Evolutionary conservation across 148 eudicot genomes (phyloP).

Genomic region (Cornus florida): DNA sequence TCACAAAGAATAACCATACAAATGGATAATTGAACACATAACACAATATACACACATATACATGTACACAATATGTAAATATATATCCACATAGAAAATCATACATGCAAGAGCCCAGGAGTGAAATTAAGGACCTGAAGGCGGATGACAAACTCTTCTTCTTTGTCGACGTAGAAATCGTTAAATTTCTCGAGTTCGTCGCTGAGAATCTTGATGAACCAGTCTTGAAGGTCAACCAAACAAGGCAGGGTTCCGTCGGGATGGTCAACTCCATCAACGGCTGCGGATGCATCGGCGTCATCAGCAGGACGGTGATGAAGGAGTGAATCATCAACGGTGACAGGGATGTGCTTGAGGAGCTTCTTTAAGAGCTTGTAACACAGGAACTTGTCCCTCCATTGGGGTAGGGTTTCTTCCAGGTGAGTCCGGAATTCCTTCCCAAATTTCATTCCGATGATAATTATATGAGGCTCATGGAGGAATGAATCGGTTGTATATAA

Average conservation of each 20-base stretch:
- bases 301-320: neutral
- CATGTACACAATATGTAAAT: no score
- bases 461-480: neutral
- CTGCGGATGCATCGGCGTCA: neutral
- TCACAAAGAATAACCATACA: neutral
- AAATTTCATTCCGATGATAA: conserved; percentile 60
- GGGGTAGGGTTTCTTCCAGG: conserved; percentile 79
- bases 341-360: conserved; percentile 62
- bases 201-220: conserved; percentile 79
- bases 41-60: no score
- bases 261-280: neutral
- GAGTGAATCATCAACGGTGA: conserved; percentile 9
- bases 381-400: conserved; percentile 84
- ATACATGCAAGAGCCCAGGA: neutral
- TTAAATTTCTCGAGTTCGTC: conserved; percentile 91
- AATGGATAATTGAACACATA: neutral
- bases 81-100: neutral
- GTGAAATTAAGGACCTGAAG: conserved; percentile 52
- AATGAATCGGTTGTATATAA: no score
- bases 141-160: conserved; percentile 82
- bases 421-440: conserved; percentile 78
- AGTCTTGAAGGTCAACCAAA: conserved; percentile 52
- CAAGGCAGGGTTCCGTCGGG: conserved; percentile 16
- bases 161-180: conserved; percentile 94
- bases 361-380: conserved; percentile 84